Evolutionary conservation across 2,329 filamentous ascomycete genomes (phyloP).

Genomic region (Scortechinia acanthostroma): DNA sequence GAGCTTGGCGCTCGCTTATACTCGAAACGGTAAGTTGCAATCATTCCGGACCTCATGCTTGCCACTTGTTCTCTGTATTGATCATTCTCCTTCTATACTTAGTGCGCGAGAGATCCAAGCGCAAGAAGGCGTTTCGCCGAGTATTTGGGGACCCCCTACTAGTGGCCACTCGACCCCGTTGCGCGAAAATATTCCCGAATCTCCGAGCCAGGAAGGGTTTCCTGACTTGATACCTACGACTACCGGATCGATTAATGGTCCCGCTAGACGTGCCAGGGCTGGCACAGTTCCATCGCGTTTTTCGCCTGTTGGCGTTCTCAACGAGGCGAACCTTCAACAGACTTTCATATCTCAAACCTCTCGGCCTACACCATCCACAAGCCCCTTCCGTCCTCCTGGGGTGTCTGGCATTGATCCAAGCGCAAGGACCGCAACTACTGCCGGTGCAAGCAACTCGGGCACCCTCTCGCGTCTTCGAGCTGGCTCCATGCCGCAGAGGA

Average conservation of each 20-base stretch:
- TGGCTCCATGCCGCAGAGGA: conserved; percentile 87
- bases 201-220: conserved; percentile 80
- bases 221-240: conserved; percentile 77
- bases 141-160: conserved; percentile 76
- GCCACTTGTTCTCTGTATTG: neutral
- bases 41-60: too few species aligned
- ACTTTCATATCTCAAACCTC: conserved; percentile 45
- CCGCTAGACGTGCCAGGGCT: conserved; percentile 75
- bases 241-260: conserved; percentile 45
- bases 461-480: conserved; percentile 80
- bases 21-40: conserved; percentile 1
- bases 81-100: conserved; percentile 5
- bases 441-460: conserved; percentile 51
- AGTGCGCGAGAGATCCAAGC: conserved; percentile 95
- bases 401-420: conserved; percentile 57
- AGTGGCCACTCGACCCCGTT: conserved; percentile 94
- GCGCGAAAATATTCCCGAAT: conserved; percentile 94
- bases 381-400: conserved; percentile 81
- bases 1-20: neutral
- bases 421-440: conserved; percentile 34
- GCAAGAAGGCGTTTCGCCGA: conserved; percentile 75
- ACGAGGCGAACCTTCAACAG: conserved; percentile 29
- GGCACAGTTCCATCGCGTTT: conserved; percentile 95
- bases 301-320: conserved; percentile 66
- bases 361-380: conserved; percentile 60